Percentiles rank a stretch among this genome's conserved stretches.
phyloP scores from a whole-genome alignment of 805 yeast genomes.

The Zygosaccharomyces bisporus region DNA sequence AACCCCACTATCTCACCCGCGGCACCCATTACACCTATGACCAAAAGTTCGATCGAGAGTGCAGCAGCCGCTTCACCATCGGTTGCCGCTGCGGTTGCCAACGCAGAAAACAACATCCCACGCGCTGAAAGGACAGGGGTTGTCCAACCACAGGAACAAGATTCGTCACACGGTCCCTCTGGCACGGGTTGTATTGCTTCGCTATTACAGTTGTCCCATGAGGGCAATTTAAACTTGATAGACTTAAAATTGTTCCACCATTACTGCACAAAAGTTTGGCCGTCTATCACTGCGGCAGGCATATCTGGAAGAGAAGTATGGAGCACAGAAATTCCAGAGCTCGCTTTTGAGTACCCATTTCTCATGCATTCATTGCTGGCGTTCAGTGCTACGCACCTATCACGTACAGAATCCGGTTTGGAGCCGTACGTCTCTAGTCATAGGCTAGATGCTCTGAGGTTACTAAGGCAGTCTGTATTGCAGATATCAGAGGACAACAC shows the following conservation, averaged over 20 bases:
- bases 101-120: conserved; percentile 9
- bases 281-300: conserved; percentile 86
- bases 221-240: conserved; percentile 54
- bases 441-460: conserved; percentile 77
- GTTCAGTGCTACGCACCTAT: conserved; percentile 86
- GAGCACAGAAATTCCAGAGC: conserved; percentile 81
- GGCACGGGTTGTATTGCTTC: conserved; percentile 19
- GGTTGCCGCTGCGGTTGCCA: conserved; percentile 16
- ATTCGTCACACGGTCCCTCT: conserved; percentile 14
- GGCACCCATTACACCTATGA: conserved; percentile 26
- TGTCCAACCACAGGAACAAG: conserved; percentile 19
- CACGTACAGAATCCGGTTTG: conserved; percentile 68
- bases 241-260: conserved; percentile 84
- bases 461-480: conserved; percentile 80
- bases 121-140: conserved; percentile 18
- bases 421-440: conserved; percentile 82
- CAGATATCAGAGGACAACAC: conserved; percentile 80
- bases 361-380: conserved; percentile 90
- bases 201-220: conserved; percentile 26
- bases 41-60: conserved; percentile 15
- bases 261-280: conserved; percentile 78
- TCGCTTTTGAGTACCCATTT: conserved; percentile 85
- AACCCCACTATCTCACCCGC: conserved; percentile 30
- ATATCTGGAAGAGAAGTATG: conserved; percentile 77
- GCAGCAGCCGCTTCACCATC: conserved; percentile 17